phyloP scores from a whole-genome alignment of 139 green algal species.

The Trebouxia sp. region DNA sequence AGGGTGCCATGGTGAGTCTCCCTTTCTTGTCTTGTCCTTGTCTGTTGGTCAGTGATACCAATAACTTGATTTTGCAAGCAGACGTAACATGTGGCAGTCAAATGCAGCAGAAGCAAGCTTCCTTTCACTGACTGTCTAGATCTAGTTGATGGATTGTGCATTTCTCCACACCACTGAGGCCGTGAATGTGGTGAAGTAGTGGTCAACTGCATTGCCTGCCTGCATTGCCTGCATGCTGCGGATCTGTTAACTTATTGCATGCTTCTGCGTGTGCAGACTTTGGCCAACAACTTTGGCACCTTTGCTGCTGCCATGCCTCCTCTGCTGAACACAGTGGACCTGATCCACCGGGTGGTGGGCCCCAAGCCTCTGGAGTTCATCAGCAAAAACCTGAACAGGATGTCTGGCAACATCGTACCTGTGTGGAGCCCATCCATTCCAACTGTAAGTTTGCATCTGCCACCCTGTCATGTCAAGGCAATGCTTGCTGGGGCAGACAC shows the following conservation, averaged over 20 bases:
- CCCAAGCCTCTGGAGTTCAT: conserved; percentile 70
- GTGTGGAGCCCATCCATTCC: conserved; percentile 97
- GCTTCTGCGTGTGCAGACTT: background rate
- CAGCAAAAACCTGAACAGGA: conserved; percentile 72
- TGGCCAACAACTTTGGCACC: conserved; percentile 84
- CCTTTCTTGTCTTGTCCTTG: background rate
- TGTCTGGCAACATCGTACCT: conserved; percentile 75
- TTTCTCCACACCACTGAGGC: too few species aligned
- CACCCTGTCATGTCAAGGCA: background rate
- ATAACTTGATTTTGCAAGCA: too few species aligned
- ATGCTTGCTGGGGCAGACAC: too few species aligned
- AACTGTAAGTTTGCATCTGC: conserved; percentile 21
- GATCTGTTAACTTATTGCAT: background rate
- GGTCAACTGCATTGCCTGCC: too few species aligned
- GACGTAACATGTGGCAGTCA: too few species aligned
- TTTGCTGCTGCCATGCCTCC: conserved; percentile 69
- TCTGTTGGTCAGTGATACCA: background rate
- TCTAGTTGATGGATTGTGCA: too few species aligned
- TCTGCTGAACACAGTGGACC: conserved; percentile 80
- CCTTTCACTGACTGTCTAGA: too few species aligned
- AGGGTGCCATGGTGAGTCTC: conserved; percentile 17
- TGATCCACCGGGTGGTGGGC: conserved; percentile 80
- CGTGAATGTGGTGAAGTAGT: too few species aligned
- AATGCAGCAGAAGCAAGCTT: too few species aligned
- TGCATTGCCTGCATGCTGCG: too few species aligned